These are phyloP conservation scores for Flaveria trinervia DNA, from an alignment of 129 eudicot species.

Conservation along the genomic window DNA sequence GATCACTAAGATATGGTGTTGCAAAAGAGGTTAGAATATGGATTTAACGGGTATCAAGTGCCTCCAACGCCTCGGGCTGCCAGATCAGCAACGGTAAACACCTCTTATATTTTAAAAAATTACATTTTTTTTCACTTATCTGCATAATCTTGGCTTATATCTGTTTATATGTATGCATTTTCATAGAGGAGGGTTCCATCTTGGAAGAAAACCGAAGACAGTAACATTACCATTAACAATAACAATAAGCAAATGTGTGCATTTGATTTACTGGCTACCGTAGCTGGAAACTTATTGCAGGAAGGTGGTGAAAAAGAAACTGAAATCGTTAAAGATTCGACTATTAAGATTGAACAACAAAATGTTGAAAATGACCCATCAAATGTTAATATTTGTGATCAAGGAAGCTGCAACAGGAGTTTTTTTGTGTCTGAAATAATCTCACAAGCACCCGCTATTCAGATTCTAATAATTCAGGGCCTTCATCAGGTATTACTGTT, in stretches of 20 bases:
- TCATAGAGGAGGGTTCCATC: constrained; percentile 66
- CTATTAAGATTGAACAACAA: constrained; percentile 38
- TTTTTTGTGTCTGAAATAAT: constrained; percentile 66
- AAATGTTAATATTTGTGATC: constrained; percentile 44
- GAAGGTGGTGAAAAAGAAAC: constrained; percentile 60
- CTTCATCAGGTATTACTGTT: constrained; percentile 60
- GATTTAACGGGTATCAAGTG: constrained; percentile 81
- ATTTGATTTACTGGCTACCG: constrained; percentile 85
- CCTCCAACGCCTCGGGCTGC: constrained; percentile 88
- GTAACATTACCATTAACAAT: constrained; percentile 12
- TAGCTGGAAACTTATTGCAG: constrained; percentile 80
- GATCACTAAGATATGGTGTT: constrained; percentile 74
- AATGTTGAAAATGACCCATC: constrained; percentile 35
- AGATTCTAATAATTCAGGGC: constrained; percentile 49
- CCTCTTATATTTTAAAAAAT: neutral
- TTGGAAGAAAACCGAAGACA: constrained; percentile 51
- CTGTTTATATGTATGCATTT: neutral
- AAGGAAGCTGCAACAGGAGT: constrained; percentile 49
- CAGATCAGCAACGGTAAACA: constrained; percentile 86
- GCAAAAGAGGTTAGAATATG: constrained; percentile 81
- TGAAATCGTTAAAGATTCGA: constrained; percentile 35
- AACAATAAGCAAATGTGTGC: constrained; percentile 63
- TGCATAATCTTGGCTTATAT: constrained; percentile 3
- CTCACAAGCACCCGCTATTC: constrained; percentile 50
- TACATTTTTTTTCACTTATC: neutral